Base-by-base conservation (phyloP, 2,329 filamentous ascomycete genomes). In the Kalmusia sp. region DNA sequence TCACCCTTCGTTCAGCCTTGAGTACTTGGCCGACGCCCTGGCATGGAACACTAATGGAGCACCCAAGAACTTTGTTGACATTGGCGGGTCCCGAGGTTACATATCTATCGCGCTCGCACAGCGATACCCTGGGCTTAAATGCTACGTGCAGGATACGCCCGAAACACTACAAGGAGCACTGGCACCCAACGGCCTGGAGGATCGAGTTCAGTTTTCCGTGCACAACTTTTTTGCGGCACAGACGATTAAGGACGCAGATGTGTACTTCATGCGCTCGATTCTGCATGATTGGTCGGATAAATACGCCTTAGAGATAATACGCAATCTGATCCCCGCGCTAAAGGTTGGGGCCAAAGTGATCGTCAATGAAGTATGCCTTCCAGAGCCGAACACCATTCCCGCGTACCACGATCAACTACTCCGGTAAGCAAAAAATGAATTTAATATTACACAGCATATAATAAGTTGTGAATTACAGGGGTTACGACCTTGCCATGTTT, bases 251-350 rank as follows among this genome's bases (percentile, higher is more conserved):
- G 38, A 28, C 15, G 38, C 38, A 14, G 38, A 41, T 41, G 49
- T 62, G 1, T 62, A 59, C 44, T 38, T 71, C 12, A 60, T 74
- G 44, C 67, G 70, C 7, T 65, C 67, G 46, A 68, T 71, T 34
- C 64, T 71, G 52, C 69, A 72, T 41, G 65, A 71, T 44, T 72
- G 68, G 67, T 63, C 63, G 44, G 69, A 72, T 54, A 64, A 63
- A 40, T 68, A 74, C 53, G 63, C 54, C 30, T 19, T 69, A 1
- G 47, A 62, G 44, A 73, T 75, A 35, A 51, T 73, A 19, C 8
- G 38, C 5, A 41, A 24, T 9, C 7, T 41, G 3, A 24, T 41
- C 3, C 38, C 38, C 17, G 21, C 12, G 8, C 15, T 41, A 21
- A 24, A 41, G n/a, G n/a, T n/a, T 4, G 35, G 35, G 15, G 35